Percentiles rank a stretch among this genome's conserved stretches.
Evolutionary conservation across 805 yeast species (phyloP).

Genomic region (Metschnikowia lunata): DNA sequence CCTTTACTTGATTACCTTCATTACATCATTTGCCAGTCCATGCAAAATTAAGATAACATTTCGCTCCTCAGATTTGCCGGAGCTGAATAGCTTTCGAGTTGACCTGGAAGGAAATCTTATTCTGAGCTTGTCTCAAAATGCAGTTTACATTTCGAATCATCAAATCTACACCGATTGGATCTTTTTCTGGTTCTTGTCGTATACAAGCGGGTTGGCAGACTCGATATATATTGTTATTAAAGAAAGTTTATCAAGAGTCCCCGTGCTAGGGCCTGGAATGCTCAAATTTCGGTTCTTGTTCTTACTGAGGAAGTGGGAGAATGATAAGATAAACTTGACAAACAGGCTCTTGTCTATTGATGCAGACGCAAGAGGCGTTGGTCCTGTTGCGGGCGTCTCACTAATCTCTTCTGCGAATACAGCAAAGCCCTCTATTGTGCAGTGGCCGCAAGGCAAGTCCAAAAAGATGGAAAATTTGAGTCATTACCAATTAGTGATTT

Average conservation of each 20-base stretch:
- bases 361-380: slow-evolving; percentile 55
- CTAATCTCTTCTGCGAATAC: slow-evolving; percentile 28
- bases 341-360: slow-evolving; percentile 54
- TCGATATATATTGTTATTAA: slow-evolving; percentile 72
- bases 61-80: slow-evolving; percentile 34
- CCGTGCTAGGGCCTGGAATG: slow-evolving; percentile 87
- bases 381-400: slow-evolving; percentile 44
- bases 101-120: slow-evolving; percentile 19
- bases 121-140: slow-evolving; percentile 40
- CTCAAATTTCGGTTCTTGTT: slow-evolving; percentile 69
- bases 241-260: slow-evolving; percentile 62
- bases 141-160: slow-evolving; percentile 80
- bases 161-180: slow-evolving; percentile 95
- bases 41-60: slow-evolving; percentile 49
- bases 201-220: slow-evolving; percentile 62
- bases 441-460: slow-evolving; percentile 32
- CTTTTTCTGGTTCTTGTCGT: slow-evolving; percentile 80
- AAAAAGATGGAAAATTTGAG: background rate
- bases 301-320: slow-evolving; percentile 80
- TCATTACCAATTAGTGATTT: slow-evolving; percentile 63
- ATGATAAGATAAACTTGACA: slow-evolving; percentile 58
- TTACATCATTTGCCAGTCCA: slow-evolving; percentile 50
- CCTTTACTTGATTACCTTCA: slow-evolving; percentile 48
- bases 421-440: slow-evolving; percentile 7
- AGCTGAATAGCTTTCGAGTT: slow-evolving; percentile 23